A percentile compares a stretch with the other conserved stretches of the same genome.
Evolutionary conservation across 164 flowering plant genomes (phyloP).

Genomic region (Euptelea pleiosperma): DNA sequence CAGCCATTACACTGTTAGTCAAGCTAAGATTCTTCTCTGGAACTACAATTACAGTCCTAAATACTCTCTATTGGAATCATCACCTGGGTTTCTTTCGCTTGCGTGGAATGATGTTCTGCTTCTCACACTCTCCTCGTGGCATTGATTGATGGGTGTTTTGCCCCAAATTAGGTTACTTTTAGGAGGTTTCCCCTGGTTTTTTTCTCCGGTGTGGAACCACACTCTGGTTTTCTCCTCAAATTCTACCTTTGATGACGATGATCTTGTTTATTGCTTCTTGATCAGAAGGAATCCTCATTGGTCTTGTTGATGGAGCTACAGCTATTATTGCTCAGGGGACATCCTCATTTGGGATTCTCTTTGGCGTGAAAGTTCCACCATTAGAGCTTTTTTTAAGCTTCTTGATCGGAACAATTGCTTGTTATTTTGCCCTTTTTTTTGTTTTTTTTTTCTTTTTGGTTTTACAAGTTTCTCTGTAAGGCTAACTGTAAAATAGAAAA

Average conservation of each 20-base stretch:
- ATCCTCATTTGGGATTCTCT: neutral
- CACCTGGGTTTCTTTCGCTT: slow-evolving; percentile 72
- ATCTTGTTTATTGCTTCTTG: too few species aligned
- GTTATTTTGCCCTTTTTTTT: neutral
- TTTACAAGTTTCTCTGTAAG: too few species aligned
- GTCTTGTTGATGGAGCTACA: neutral
- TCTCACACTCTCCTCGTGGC: slow-evolving; percentile 93
- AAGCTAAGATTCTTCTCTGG: slow-evolving; percentile 80
- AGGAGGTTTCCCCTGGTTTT: too few species aligned
- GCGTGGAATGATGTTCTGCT: slow-evolving; percentile 81
- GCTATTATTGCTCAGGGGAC: neutral
- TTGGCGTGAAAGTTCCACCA: neutral
- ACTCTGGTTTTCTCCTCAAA: neutral
- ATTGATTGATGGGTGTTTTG: too few species aligned
- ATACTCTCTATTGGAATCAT: slow-evolving; percentile 56
- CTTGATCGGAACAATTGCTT: slow-evolving; percentile 4
- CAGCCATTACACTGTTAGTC: slow-evolving; percentile 86
- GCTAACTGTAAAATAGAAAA: too few species aligned
- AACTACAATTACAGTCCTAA: slow-evolving; percentile 64
- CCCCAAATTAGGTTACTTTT: too few species aligned
- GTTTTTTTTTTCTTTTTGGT: too few species aligned
- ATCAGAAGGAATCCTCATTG: neutral
- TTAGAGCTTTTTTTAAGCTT: neutral
- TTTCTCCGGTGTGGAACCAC: slow-evolving; percentile 1
- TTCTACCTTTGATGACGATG: too few species aligned